phyloP scores from a whole-genome alignment of 163 green algal genomes.

The Scenedesmus sp. region DNA sequence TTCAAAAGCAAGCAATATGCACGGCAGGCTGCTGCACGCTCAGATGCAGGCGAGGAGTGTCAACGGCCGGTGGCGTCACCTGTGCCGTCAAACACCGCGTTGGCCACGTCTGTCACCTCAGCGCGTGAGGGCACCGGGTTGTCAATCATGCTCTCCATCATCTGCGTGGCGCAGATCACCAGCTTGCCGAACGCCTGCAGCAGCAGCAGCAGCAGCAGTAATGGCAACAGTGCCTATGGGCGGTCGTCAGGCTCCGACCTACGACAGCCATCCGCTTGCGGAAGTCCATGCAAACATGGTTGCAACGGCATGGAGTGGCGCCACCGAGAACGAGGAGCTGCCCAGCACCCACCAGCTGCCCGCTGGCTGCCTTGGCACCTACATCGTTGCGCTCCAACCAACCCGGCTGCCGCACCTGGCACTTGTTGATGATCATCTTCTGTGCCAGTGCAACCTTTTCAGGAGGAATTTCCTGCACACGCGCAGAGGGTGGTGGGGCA shows the following conservation, averaged over 20 bases:
- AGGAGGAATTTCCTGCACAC: slow-evolving; percentile 54
- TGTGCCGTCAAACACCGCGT: slow-evolving; percentile 83
- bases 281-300: too few species aligned
- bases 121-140: slow-evolving; percentile 81
- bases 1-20: neutral
- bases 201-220: slow-evolving; percentile 3
- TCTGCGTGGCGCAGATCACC: slow-evolving; percentile 71
- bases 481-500: too few species aligned
- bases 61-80: slow-evolving; percentile 46
- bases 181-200: slow-evolving; percentile 52
- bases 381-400: too few species aligned
- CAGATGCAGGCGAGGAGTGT: neutral
- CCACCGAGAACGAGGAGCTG: too few species aligned
- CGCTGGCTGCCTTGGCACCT: too few species aligned
- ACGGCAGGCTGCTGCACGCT: too few species aligned
- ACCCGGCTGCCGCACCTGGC: slow-evolving; percentile 67
- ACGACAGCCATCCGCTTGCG: slow-evolving; percentile 48
- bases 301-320: too few species aligned
- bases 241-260: too few species aligned
- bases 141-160: slow-evolving; percentile 89
- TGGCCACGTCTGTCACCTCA: slow-evolving; percentile 81
- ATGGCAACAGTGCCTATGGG: too few species aligned
- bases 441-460: slow-evolving; percentile 78
- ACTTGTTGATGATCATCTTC: slow-evolving; percentile 85
- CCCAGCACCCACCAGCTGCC: too few species aligned